Percentiles rank a stretch among this genome's conserved stretches.
phyloP scores from a whole-genome alignment of 106 monocot species.

The Dendrobium officinale region DNA sequence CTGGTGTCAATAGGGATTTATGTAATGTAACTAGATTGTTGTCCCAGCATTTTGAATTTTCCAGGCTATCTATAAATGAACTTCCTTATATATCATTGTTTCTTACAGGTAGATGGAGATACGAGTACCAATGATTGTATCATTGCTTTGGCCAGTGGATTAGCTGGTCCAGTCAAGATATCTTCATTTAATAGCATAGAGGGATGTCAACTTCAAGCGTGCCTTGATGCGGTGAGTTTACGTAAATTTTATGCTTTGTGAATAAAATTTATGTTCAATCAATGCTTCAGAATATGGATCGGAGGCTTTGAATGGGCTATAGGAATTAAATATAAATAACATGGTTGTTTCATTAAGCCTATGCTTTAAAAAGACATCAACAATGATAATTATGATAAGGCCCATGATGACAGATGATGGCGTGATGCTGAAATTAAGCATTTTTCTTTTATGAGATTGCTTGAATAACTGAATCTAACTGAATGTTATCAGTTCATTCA shows the following conservation, averaged over 20 bases:
- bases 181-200: conserved; percentile 51
- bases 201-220: conserved; percentile 77
- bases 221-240: conserved; percentile 76
- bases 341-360: background rate
- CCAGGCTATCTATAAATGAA: background rate
- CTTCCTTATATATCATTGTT: background rate
- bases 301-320: background rate
- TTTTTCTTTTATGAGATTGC: background rate
- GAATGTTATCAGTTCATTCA: background rate
- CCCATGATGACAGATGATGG: background rate
- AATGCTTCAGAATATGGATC: background rate
- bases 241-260: background rate
- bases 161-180: conserved; percentile 52
- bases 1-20: background rate
- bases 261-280: conserved; percentile 1
- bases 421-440: background rate
- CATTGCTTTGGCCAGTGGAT: conserved; percentile 90
- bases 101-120: conserved; percentile 94
- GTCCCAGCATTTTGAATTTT: background rate
- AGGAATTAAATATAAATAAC: background rate
- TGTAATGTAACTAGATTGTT: background rate
- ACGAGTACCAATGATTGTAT: conserved; percentile 96
- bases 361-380: background rate
- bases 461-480: background rate
- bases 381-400: background rate